phyloP scores from a whole-genome alignment of 2,329 filamentous ascomycete species.

The Fusarium praegraminearum region DNA sequence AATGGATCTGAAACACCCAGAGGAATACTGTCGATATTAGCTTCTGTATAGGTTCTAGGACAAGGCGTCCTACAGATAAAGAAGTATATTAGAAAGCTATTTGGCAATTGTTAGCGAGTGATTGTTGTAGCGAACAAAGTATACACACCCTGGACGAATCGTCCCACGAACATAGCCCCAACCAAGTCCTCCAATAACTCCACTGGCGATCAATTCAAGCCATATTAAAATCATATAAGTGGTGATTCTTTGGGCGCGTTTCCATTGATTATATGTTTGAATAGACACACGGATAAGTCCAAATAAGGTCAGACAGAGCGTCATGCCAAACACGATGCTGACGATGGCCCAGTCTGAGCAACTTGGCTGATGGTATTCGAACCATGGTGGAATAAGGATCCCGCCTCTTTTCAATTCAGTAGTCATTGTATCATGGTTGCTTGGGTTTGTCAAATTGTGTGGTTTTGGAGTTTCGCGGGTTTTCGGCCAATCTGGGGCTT shows the following conservation, averaged over 20 bases:
- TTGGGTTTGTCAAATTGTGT: background rate
- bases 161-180: slow-evolving; percentile 53
- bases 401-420: slow-evolving; percentile 39
- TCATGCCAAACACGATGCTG: slow-evolving; percentile 54
- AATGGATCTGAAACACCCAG: slow-evolving; percentile 55
- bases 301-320: slow-evolving; percentile 53
- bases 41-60: background rate
- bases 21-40: slow-evolving; percentile 47
- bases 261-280: slow-evolving; percentile 52
- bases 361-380: slow-evolving; percentile 35
- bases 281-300: slow-evolving; percentile 51
- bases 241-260: slow-evolving; percentile 50
- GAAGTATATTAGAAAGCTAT: slow-evolving; percentile 49
- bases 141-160: slow-evolving; percentile 48
- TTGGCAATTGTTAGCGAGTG: slow-evolving; percentile 12
- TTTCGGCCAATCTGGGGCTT: background rate
- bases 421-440: slow-evolving; percentile 45
- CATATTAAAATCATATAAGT: slow-evolving; percentile 57
- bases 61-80: slow-evolving; percentile 32
- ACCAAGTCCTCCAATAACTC: slow-evolving; percentile 51
- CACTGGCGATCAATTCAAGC: slow-evolving; percentile 53
- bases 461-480: background rate
- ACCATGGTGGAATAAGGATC: slow-evolving; percentile 46
- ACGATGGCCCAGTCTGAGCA: slow-evolving; percentile 51
- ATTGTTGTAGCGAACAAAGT: background rate